A percentile compares a stretch with the other conserved stretches of the same genome.
Evolutionary conservation across 257 asterid genomes (phyloP).

Genomic region (Phtheirospermum japonicum): DNA sequence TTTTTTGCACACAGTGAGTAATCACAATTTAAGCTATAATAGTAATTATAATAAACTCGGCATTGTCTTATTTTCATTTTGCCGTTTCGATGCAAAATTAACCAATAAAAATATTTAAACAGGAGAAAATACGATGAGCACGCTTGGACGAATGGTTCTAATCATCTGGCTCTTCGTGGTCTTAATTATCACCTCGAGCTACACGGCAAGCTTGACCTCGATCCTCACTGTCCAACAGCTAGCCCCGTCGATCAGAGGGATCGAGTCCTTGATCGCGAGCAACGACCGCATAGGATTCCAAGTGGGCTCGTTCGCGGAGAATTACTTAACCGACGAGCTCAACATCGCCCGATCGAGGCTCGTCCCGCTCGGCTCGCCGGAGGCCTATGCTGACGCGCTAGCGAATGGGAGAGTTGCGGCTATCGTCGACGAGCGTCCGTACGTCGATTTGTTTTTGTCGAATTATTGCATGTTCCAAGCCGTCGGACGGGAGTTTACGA

Average conservation of each 20-base stretch:
- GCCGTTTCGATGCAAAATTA: background rate
- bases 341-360: constrained; percentile 68
- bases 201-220: constrained; percentile 80
- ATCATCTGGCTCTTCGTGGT: constrained; percentile 83
- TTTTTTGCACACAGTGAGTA: constrained; percentile 71
- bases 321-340: constrained; percentile 61
- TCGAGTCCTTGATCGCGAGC: constrained; percentile 64
- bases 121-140: constrained; percentile 75
- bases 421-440: constrained; percentile 74
- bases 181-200: constrained; percentile 65
- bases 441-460: constrained; percentile 61
- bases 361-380: constrained; percentile 65
- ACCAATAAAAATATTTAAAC: constrained; percentile 22
- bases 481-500: constrained; percentile 74
- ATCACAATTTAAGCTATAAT: background rate
- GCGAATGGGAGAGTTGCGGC: constrained; percentile 52
- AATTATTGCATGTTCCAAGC: constrained; percentile 53
- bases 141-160: constrained; percentile 73
- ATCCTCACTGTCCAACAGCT: constrained; percentile 73
- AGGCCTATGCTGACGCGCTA: constrained; percentile 67
- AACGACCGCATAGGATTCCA: constrained; percentile 66
- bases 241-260: constrained; percentile 64
- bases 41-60: background rate
- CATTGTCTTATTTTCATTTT: background rate
- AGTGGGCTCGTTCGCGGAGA: constrained; percentile 69